phyloP scores from a whole-genome alignment of 2,329 filamentous ascomycete species.

The Ramularia endophylla region DNA sequence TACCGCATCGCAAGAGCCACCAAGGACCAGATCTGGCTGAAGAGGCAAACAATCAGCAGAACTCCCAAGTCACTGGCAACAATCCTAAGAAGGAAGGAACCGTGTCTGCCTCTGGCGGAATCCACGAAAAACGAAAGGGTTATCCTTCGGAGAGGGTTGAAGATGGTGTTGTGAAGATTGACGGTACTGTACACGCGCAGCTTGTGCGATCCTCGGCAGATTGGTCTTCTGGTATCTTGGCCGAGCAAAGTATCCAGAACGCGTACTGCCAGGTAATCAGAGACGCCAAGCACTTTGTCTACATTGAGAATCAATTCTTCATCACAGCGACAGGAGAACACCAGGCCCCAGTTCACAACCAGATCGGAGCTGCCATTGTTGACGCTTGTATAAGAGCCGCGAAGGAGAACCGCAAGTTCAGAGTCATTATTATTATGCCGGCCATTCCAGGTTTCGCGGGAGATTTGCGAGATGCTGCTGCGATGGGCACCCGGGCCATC shows the following conservation, averaged over 20 bases:
- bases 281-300: conserved; percentile 73
- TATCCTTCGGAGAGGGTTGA: conserved; percentile 23
- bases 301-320: conserved; percentile 3
- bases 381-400: conserved; percentile 78
- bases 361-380: conserved; percentile 81
- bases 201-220: conserved; percentile 84
- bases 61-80: conserved; percentile 29
- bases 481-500: conserved; percentile 81
- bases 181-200: conserved; percentile 75
- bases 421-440: conserved; percentile 84
- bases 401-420: conserved; percentile 80
- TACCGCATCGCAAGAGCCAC: conserved; percentile 14
- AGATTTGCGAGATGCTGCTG: conserved; percentile 76
- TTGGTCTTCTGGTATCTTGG: conserved; percentile 88
- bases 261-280: conserved; percentile 80
- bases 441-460: conserved; percentile 92
- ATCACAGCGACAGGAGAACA: conserved; percentile 79
- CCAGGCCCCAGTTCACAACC: conserved; percentile 79
- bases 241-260: conserved; percentile 80
- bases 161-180: conserved; percentile 30
- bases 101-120: conserved; percentile 28
- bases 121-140: conserved; percentile 26
- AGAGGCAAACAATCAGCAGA: conserved; percentile 23
- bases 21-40: conserved; percentile 7
- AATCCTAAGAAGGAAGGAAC: conserved; percentile 28